Percentiles rank a stretch among this genome's conserved stretches.
These are phyloP conservation scores for Thielaviopsis cerberus DNA, from an alignment of 2,329 filamentous ascomycete genomes.

Conservation along the genomic window DNA sequence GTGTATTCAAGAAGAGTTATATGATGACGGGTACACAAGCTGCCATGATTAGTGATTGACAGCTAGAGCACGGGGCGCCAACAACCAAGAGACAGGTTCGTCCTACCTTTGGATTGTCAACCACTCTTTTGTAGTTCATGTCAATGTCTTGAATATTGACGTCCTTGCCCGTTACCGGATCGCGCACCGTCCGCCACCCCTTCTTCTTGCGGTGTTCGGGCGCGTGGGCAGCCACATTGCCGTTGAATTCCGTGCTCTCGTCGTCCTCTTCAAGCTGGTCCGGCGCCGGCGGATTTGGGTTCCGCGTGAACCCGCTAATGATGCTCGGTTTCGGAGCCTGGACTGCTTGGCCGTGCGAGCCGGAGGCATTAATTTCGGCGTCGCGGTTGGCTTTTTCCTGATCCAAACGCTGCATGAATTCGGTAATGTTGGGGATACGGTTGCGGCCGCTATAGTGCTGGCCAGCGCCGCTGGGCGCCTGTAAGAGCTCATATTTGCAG, in stretches of 20 bases:
- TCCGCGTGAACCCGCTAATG: slow-evolving; percentile 18
- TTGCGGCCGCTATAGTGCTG: slow-evolving; percentile 71
- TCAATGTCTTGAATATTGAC: slow-evolving; percentile 73
- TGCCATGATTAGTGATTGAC: background rate
- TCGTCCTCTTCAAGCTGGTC: background rate
- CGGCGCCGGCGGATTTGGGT: slow-evolving; percentile 15
- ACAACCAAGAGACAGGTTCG: no score
- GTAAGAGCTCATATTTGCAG: slow-evolving; percentile 24
- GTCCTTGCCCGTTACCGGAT: slow-evolving; percentile 73
- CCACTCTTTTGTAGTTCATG: slow-evolving; percentile 46
- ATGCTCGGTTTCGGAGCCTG: background rate
- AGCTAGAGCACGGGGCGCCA: background rate
- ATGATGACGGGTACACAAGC: background rate
- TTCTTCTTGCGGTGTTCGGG: slow-evolving; percentile 21
- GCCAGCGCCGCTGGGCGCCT: slow-evolving; percentile 17
- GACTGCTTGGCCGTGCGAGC: background rate
- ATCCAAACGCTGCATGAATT: slow-evolving; percentile 67
- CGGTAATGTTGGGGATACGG: slow-evolving; percentile 69
- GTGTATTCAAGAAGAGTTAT: background rate
- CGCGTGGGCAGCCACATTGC: slow-evolving; percentile 23
- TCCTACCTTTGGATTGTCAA: slow-evolving; percentile 50
- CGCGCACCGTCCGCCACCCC: slow-evolving; percentile 58
- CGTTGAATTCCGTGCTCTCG: slow-evolving; percentile 20
- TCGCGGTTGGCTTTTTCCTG: slow-evolving; percentile 61
- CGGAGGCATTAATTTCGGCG: slow-evolving; percentile 44